Percentiles rank a stretch among this genome's conserved stretches.
Evolutionary conservation across 2,329 filamentous ascomycete species (phyloP).

Genomic region (Claviceps arundinis): DNA sequence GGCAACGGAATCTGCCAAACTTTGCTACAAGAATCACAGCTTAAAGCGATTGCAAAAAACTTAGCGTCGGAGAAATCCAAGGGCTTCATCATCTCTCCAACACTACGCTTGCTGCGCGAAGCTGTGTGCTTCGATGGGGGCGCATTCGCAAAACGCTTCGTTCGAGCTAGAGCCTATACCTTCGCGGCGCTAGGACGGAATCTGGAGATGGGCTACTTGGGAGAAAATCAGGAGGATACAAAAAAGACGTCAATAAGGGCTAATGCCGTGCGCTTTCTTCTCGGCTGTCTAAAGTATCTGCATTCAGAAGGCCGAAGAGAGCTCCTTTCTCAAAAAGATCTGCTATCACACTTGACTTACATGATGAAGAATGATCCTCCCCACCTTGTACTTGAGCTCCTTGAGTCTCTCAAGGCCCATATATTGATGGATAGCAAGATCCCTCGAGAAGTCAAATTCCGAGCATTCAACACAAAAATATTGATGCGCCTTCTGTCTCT

Average conservation of each 20-base stretch:
- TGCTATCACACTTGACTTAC: slow-evolving; percentile 71
- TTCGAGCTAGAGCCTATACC: slow-evolving; percentile 63
- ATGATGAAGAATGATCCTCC: slow-evolving; percentile 67
- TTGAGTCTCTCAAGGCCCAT: slow-evolving; percentile 55
- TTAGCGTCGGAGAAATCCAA: slow-evolving; percentile 70
- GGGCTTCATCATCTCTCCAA: slow-evolving; percentile 79
- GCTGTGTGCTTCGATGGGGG: slow-evolving; percentile 80
- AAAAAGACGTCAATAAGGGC: slow-evolving; percentile 69
- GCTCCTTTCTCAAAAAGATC: slow-evolving; percentile 64
- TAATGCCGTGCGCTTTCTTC: slow-evolving; percentile 67
- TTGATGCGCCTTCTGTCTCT: slow-evolving; percentile 59
- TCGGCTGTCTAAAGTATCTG: slow-evolving; percentile 68
- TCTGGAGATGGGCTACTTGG: slow-evolving; percentile 53
- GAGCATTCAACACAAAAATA: slow-evolving; percentile 61
- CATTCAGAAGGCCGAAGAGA: slow-evolving; percentile 67
- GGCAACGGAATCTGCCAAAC: slow-evolving; percentile 71
- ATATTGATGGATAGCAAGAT: slow-evolving; percentile 66
- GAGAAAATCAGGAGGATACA: slow-evolving; percentile 45
- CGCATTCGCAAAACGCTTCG: slow-evolving; percentile 61
- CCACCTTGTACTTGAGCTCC: slow-evolving; percentile 59
- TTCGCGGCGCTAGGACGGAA: slow-evolving; percentile 72
- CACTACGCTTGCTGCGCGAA: slow-evolving; percentile 73
- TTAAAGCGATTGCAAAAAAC: slow-evolving; percentile 68
- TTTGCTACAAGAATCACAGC: slow-evolving; percentile 65
- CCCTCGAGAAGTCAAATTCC: slow-evolving; percentile 59